These are phyloP conservation scores for Wickerhamiella spandovensis DNA, from an alignment of 805 yeast species.

Conservation along the genomic window DNA sequence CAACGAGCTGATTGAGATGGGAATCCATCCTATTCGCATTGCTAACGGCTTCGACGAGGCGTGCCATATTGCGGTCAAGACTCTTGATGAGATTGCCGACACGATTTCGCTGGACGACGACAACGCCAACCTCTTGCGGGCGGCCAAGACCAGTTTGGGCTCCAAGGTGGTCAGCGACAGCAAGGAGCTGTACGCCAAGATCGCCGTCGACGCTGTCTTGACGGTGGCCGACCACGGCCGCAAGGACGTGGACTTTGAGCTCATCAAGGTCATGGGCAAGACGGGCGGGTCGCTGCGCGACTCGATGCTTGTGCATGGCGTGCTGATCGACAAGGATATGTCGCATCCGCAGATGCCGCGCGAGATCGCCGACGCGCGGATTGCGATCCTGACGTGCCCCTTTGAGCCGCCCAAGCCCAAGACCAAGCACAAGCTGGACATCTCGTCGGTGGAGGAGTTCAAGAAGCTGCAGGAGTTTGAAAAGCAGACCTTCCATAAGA, in stretches of 20 bases:
- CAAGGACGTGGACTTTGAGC: constrained; percentile 92
- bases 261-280: constrained; percentile 89
- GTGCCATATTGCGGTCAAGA: constrained; percentile 73
- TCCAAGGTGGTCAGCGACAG: constrained; percentile 90
- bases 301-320: constrained; percentile 77
- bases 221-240: constrained; percentile 85
- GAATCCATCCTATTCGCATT: constrained; percentile 91
- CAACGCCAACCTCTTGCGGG: constrained; percentile 50
- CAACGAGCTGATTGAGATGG: constrained; percentile 82
- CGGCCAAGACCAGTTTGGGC: constrained; percentile 90
- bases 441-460: constrained; percentile 87
- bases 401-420: constrained; percentile 99
- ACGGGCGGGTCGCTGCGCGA: constrained; percentile 90
- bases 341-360: constrained; percentile 98
- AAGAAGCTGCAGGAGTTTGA: constrained; percentile 83
- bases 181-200: constrained; percentile 85
- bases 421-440: constrained; percentile 93
- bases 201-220: constrained; percentile 94
- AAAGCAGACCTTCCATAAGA: constrained; percentile 75
- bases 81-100: constrained; percentile 65
- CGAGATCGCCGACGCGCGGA: constrained; percentile 58
- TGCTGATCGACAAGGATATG: constrained; percentile 87
- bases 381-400: constrained; percentile 95
- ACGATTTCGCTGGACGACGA: constrained; percentile 39
- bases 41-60: constrained; percentile 98